phyloP scores from a whole-genome alignment of 768 basidiomycete species.

The Amanita jacksonii region DNA sequence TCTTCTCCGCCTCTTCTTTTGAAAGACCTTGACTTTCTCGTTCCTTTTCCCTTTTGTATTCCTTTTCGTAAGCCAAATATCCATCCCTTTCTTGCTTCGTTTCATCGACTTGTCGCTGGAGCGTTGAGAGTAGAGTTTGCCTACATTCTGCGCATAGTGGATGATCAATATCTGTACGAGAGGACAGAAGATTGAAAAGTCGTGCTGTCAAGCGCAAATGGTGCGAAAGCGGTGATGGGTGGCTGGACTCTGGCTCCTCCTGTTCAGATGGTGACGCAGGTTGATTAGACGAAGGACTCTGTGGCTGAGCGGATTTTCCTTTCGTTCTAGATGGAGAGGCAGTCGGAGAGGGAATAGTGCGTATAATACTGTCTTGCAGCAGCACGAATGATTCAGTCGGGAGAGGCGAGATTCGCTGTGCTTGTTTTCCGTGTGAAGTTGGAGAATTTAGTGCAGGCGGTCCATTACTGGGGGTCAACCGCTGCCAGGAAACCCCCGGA shows the following conservation, averaged over 20 bases:
- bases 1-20: slow-evolving; percentile 59
- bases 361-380: slow-evolving; percentile 74
- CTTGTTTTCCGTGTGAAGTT: slow-evolving; percentile 52
- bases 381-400: slow-evolving; percentile 90
- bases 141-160: slow-evolving; percentile 95
- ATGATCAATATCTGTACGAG: slow-evolving; percentile 77
- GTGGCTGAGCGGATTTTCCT: slow-evolving; percentile 32
- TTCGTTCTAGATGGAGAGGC: slow-evolving; percentile 34
- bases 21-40: slow-evolving; percentile 51
- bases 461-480: slow-evolving; percentile 33
- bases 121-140: slow-evolving; percentile 61
- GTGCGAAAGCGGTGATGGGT: slow-evolving; percentile 68
- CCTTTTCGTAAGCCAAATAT: slow-evolving; percentile 88
- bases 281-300: slow-evolving; percentile 18
- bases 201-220: slow-evolving; percentile 67
- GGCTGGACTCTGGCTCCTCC: slow-evolving; percentile 42
- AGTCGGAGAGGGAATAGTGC: slow-evolving; percentile 51
- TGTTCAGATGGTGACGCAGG: slow-evolving; percentile 21
- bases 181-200: slow-evolving; percentile 69
- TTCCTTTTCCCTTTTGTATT: slow-evolving; percentile 75
- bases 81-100: slow-evolving; percentile 87
- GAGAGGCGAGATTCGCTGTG: slow-evolving; percentile 39
- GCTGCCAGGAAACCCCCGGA: slow-evolving; percentile 51
- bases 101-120: slow-evolving; percentile 81
- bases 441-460: slow-evolving; percentile 24